Base-by-base conservation (phyloP, 2,329 filamentous ascomycete genomes). In the Colletotrichum nymphaeae region DNA sequence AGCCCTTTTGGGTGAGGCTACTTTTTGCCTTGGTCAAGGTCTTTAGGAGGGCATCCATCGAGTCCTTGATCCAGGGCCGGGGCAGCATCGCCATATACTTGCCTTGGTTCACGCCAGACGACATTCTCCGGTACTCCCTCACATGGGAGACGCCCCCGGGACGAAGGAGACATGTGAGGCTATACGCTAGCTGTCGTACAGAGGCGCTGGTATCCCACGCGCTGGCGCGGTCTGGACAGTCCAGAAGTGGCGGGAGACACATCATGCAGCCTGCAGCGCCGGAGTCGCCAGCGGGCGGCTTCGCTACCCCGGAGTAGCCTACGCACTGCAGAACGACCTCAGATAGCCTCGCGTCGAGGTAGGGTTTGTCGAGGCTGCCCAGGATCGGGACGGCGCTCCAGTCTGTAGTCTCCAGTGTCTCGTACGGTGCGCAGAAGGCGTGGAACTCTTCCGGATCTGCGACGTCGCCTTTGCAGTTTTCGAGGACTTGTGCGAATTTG, bases 211-310 rank as follows among this genome's bases (percentile, higher is more conserved):
- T 83, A 66, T 86, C 84, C 90, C 91, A 92, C 19, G 89, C 88
- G 76, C 86, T 91, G 56, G 86, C 85, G 35, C 87, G 85, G n/a
- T 80, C 78, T 22, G 87, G 86, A 69, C 86, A 87, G 75, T 93
- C 91, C 11, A 91, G 82, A 0, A 95, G 80, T 26, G 92, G 85
- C 0, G 92, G 91, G 1, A 95, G 85, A 78, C 93, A 95, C 14
- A 94, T 86, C 53, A 86, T 81, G 14, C 82, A 77, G 1, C 75
- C 71, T 2, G 80, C 74, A 2, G 69, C 69, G 22, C 65, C 53
- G 5, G 76, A 49, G 24, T 58, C 59, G 1, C 73, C 32, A 1
- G 74, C 73, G 57, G 83, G 58, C 55, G 82, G 79, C 2, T 84
- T 69, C 16, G 81, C 66, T 9, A 84, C 71, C 63, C 85, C 84